Conservation (phyloP, 2,329 filamentous ascomycete species). For the Verticillium dahliae region DNA sequence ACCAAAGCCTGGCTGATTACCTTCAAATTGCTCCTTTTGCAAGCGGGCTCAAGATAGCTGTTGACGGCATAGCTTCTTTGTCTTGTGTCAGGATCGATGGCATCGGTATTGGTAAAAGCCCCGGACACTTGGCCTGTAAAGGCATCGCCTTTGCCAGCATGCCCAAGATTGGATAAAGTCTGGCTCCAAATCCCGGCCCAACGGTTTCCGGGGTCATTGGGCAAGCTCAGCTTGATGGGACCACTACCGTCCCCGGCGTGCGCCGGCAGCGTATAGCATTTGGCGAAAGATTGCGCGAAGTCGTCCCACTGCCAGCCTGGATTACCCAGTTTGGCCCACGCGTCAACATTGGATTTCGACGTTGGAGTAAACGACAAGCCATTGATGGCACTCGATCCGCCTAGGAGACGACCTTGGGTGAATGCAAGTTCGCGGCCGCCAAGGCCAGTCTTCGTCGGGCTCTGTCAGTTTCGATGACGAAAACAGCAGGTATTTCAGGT, state of each 20-base stretch:
- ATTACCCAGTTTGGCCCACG: constrained; percentile 20
- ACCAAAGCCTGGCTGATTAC: constrained; percentile 16
- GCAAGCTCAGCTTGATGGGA: constrained; percentile 11
- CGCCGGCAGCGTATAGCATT: constrained; percentile 3
- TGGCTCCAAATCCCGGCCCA: constrained; percentile 14
- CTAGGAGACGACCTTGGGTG: constrained; percentile 15
- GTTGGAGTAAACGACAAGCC: constrained; percentile 15
- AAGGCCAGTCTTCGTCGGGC: constrained; percentile 3
- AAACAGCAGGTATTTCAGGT: neutral
- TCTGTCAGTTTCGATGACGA: neutral
- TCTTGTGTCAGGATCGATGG: constrained; percentile 17
- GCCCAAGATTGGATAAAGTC: constrained; percentile 12
- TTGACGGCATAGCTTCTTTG: constrained; percentile 17
- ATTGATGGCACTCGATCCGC: constrained; percentile 22
- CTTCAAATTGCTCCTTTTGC: constrained; percentile 15
- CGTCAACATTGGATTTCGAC: constrained; percentile 15
- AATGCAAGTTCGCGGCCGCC: constrained; percentile 12
- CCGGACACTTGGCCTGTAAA: constrained; percentile 13
- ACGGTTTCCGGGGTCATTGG: constrained; percentile 6
- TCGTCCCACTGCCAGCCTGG: constrained; percentile 18
- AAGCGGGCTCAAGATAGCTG: constrained; percentile 14
- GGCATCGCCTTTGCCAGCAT: constrained; percentile 11
- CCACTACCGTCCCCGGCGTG: constrained; percentile 5
- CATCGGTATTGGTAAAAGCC: constrained; percentile 6
- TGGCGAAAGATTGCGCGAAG: constrained; percentile 11